These are phyloP conservation scores for Dactylorhiza incarnata DNA, from an alignment of 106 monocot species.

Conservation along the genomic window DNA sequence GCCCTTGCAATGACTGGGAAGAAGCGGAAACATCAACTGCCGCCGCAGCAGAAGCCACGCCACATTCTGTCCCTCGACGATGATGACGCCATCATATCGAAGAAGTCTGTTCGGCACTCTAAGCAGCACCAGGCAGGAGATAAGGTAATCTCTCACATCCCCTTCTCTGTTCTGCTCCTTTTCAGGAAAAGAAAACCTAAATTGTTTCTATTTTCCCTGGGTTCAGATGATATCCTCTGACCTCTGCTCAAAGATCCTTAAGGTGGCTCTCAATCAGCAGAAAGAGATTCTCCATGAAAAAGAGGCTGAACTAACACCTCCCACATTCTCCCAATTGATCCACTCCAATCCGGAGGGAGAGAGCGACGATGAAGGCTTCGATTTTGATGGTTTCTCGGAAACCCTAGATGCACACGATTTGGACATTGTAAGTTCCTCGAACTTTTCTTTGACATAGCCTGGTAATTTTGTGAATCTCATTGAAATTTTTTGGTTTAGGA, in stretches of 20 bases:
- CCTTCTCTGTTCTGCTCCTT: not conserved
- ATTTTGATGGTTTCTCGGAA: slow-evolving; percentile 65
- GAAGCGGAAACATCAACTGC: slow-evolving; percentile 44
- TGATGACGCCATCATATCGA: slow-evolving; percentile 30
- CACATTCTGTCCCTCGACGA: slow-evolving; percentile 46
- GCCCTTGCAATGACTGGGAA: slow-evolving; percentile 48
- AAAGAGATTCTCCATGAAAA: slow-evolving; percentile 56
- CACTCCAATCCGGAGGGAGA: slow-evolving; percentile 7
- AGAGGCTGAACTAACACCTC: not conserved
- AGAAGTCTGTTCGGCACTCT: slow-evolving; percentile 32
- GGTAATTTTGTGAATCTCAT: not conserved
- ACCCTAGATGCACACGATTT: slow-evolving; percentile 43
- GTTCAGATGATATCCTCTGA: slow-evolving; percentile 51
- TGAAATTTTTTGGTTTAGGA: slow-evolving; percentile 20
- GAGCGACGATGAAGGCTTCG: slow-evolving; percentile 40
- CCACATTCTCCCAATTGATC: slow-evolving; percentile 18
- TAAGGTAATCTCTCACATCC: slow-evolving; percentile 19
- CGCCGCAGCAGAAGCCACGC: slow-evolving; percentile 15
- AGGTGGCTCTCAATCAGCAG: slow-evolving; percentile 65
- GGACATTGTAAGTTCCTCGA: slow-evolving; percentile 22
- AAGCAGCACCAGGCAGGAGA: slow-evolving; percentile 63
- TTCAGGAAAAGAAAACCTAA: not conserved
- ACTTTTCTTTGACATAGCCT: not conserved
- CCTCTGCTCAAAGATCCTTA: slow-evolving; percentile 72
- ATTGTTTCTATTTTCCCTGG: not conserved